Percentiles rank a stretch among this genome's conserved stretches.
Conservation (phyloP, 805 yeast genomes). For the Saturnispora quitensis region DNA sequence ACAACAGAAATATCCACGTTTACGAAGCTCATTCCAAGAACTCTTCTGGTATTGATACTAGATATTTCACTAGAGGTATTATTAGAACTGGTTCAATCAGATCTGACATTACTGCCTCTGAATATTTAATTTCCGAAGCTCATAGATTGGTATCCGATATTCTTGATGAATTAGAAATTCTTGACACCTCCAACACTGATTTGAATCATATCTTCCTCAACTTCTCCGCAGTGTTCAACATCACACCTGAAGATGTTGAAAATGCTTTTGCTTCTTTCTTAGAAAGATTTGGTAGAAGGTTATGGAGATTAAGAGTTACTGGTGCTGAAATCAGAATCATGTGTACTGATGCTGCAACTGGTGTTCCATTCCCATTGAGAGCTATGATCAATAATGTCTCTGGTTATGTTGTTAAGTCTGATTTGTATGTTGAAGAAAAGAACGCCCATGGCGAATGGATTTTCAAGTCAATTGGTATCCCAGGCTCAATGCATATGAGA, state of each 20-base stretch:
- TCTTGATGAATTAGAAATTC: slow-evolving; percentile 87
- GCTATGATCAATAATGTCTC: slow-evolving; percentile 94
- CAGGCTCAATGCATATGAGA: slow-evolving; percentile 96
- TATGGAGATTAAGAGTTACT: slow-evolving; percentile 94
- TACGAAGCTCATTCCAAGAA: slow-evolving; percentile 95
- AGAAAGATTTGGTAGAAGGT: slow-evolving; percentile 93
- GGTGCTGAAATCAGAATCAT: slow-evolving; percentile 96
- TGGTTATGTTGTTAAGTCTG: slow-evolving; percentile 95
- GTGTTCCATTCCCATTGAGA: slow-evolving; percentile 89
- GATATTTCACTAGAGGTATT: slow-evolving; percentile 95
- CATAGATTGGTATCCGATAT: slow-evolving; percentile 94
- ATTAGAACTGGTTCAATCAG: slow-evolving; percentile 92
- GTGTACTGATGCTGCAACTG: slow-evolving; percentile 82
- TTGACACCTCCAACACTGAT: slow-evolving; percentile 91
- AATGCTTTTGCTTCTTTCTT: slow-evolving; percentile 96
- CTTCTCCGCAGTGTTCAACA: slow-evolving; percentile 91
- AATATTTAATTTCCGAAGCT: slow-evolving; percentile 92
- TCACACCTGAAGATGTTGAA: slow-evolving; percentile 92
- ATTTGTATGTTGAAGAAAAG: slow-evolving; percentile 88
- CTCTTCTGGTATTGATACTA: slow-evolving; percentile 77
- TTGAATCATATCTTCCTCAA: slow-evolving; percentile 95
- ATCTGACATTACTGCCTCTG: slow-evolving; percentile 87
- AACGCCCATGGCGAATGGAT: slow-evolving; percentile 94
- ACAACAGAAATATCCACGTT: slow-evolving; percentile 94
- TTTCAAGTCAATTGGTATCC: slow-evolving; percentile 87